Evolutionary conservation across 192 early-diverging fungal genomes (phyloP), one percentile per base, ranked within the genome.

Genomic region (Dimargaris cristalligena): DNA sequence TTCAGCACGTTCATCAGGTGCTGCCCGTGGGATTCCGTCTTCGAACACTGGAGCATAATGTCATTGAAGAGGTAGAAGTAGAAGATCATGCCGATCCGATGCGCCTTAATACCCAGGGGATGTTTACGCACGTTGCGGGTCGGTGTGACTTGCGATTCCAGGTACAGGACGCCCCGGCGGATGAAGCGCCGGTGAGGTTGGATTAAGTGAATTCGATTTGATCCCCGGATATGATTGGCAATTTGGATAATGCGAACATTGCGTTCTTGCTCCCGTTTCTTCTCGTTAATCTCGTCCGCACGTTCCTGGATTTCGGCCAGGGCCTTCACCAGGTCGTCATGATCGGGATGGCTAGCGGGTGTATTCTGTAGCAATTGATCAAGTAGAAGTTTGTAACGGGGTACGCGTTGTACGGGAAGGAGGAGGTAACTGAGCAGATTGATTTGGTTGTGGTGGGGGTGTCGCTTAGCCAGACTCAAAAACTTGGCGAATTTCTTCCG

Each of bases 391-490:
- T 84, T 85, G 69, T 97, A 99, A 70, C 93, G 78, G 16, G 93
- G 92, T 38, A 99, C 78, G 4, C 95, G 82, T 67, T 99, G 95
- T 29, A 99, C 78, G 1, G 95, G 95, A 8, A 94, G 75, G 25
- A 97, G 76, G 51, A 96, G 67, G 66, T 85, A 92, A 8, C 86
- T 80, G 59, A 90, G 83, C 10, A 95, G 79, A 34, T 74, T 84
- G 60, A 93, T 77, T 65, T 93, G 91, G 30, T 75, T 73, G 55
- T 90, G 54, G 26, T 31, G 61, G 38, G 44, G 54, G 46, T 58
- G 59, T 51, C 23, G 23, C 33, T 51, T 35, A 14, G 64, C 54
- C 56, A 64, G 14, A 23, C 20, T 44, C 16, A 56, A 57, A 41
- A 62, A 62, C 51, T 59, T 50, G 57, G 47, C 28, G 31, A 48